Evolutionary conservation across 2,329 filamentous ascomycete species (phyloP), one percentile per base, ranked within the genome.

Genomic region (Cryphonectria naterciae): DNA sequence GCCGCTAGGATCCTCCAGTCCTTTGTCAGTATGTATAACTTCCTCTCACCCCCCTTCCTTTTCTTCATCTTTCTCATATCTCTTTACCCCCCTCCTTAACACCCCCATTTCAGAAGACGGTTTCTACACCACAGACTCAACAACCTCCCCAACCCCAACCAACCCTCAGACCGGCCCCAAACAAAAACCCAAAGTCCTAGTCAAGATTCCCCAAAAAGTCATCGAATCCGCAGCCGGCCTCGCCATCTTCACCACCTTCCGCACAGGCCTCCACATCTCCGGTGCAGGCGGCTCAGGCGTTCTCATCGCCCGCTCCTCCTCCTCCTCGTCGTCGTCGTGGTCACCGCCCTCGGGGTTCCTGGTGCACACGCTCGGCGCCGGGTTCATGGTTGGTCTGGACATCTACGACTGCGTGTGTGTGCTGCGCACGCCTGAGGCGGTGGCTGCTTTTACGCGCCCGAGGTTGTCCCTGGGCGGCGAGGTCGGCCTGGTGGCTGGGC

Each of bases 401-500:
- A 91, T 93, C 25, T 93, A 93, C 81, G 91, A 93, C 77, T 93
- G 91, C 75, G 91, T 94, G 37, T 87, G 92, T 35, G 88, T 93
- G 37, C 91, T 93, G 76, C 93, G 93, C 78, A 90, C 88, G 0
- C 84, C 87, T 39, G 84, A 88, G 68, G 91, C 91, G 2, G 80
- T 93, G 60, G 86, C 90, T 49, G 90, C 90, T 0, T 93, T 93
- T 78, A 89, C 89, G 64, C 87, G 85, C 62, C 80, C 91, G 17
- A 86, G 91, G 54, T 87, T 89, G 74, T 92, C 89, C 1, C 80
- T 93, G 3, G 91, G 91, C 4, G 90, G 90, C 39, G 91, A 92
- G 76, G 79, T 93, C 58, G 90, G 89, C 68, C 88, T 89, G 11
- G 86, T 87, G 4, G 91, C 90, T 2, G 87, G 81, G 0, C 81